Evolutionary conservation across 1,139 yeast genomes (phyloP).

Genomic region (Magnusiomyces magnusii): DNA sequence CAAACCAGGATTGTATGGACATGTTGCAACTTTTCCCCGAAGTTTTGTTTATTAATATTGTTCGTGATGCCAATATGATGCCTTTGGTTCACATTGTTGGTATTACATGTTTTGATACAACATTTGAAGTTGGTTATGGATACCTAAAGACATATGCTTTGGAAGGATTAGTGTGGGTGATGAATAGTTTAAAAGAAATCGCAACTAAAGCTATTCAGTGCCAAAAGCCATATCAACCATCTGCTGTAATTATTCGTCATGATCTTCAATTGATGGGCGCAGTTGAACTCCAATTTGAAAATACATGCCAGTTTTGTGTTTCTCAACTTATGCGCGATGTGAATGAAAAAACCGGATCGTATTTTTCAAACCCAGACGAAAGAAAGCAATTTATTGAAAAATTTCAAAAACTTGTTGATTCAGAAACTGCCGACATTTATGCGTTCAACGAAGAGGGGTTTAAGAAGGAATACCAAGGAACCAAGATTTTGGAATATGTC

Average conservation of each 20-base stretch:
- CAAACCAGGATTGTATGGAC: constrained; percentile 14
- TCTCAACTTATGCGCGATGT: constrained; percentile 15
- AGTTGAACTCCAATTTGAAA: constrained; percentile 13
- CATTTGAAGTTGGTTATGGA: constrained; percentile 16
- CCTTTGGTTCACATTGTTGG: constrained; percentile 15
- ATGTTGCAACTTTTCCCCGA: constrained; percentile 16
- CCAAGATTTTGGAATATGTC: constrained; percentile 11
- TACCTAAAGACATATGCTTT: constrained; percentile 7
- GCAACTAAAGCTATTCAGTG: constrained; percentile 9
- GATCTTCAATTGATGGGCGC: constrained; percentile 13
- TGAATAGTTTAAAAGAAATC: constrained; percentile 11
- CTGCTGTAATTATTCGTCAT: constrained; percentile 14
- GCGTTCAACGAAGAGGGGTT: constrained; percentile 14
- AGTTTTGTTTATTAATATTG: constrained; percentile 14
- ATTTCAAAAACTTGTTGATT: constrained; percentile 15
- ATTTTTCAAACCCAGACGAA: constrained; percentile 5
- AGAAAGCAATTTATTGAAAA: constrained; percentile 9
- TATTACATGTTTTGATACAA: constrained; percentile 15
- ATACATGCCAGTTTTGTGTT: constrained; percentile 15
- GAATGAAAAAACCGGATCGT: constrained; percentile 6
- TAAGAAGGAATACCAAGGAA: constrained; percentile 9
- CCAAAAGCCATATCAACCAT: constrained; percentile 12
- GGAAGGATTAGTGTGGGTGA: constrained; percentile 14
- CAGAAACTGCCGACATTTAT: constrained; percentile 16
- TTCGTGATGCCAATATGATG: constrained; percentile 6